Evolutionary conservation across 2,329 filamentous ascomycete genomes (phyloP), one percentile per base, ranked within the genome.

Genomic region (Metarhizium humberi): DNA sequence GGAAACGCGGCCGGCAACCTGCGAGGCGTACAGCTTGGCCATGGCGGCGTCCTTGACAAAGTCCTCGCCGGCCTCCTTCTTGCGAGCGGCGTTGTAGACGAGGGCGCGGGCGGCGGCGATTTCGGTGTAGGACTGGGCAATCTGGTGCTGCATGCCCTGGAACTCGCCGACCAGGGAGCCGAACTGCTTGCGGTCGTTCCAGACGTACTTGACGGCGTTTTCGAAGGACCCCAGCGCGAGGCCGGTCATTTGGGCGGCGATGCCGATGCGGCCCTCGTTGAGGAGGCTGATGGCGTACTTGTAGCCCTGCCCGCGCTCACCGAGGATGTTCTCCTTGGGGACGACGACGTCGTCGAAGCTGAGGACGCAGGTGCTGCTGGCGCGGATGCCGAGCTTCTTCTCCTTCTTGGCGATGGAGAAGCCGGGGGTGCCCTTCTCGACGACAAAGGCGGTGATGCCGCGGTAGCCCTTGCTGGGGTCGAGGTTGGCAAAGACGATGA

Each of bases 331-430:
- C 67, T 86, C 88, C 72, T 85, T 86, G 58, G 94, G 91, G 43
- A 99, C 81, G 67, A 92, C 83, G 53, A 97, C 91, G 66, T 99
- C 94, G 73, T 99, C 94, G 65, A 99, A 95, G 79, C 90, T 97
- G 71, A 99, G 80, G 60, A 96, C 92, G 73, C 94, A 99, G 36
- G 94, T 99, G 75, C 89, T 95, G 75, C 89, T 95, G 54, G 94
- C 94, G 67, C 83, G 87, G 76, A 99, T 99, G 57, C 94, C 94
- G 51, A 99, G 85, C 79, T 99, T 99, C 87, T 97, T 97, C 80
- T 99, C 94, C 79, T 99, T 99, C 83, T 99, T 99, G 45, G 94
- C 91, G 66, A 99, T 95, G 58, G 83, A 86, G 78, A 99, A 96
- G 38, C 94, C 94, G 55, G 87, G 85, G 51, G 84, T 88, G 66